Percentiles rank a stretch among this genome's conserved stretches.
phyloP scores from a whole-genome alignment of 2,329 filamentous ascomycete species.

The Chlorencoelia australis region DNA sequence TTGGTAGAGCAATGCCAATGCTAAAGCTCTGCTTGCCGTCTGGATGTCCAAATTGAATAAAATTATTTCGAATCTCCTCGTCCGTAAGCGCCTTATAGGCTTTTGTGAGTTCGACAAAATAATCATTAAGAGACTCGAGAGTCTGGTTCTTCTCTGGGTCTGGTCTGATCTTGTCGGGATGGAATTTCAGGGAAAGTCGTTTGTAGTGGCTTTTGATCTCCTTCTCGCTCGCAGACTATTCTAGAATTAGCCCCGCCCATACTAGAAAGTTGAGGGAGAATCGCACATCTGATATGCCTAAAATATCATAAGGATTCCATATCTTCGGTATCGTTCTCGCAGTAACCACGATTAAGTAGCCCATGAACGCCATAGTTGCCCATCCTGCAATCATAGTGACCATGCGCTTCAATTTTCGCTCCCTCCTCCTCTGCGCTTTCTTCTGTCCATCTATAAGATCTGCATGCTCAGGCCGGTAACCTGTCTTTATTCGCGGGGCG shows the following conservation, averaged over 20 bases:
- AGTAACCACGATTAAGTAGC: constrained; percentile 79
- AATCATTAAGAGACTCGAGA: constrained; percentile 68
- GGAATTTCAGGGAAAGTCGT: constrained; percentile 71
- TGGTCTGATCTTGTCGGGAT: constrained; percentile 86
- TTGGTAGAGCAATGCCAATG: constrained; percentile 91
- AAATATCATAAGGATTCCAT: constrained; percentile 95
- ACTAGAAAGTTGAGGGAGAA: neutral
- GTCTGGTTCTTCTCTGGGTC: constrained; percentile 86
- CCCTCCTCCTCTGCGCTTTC: constrained; percentile 78
- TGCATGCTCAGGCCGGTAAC: constrained; percentile 72
- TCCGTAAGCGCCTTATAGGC: constrained; percentile 97
- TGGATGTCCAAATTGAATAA: constrained; percentile 87
- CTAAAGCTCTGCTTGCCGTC: constrained; percentile 98
- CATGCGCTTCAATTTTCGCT: constrained; percentile 78
- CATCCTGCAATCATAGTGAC: constrained; percentile 69
- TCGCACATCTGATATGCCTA: constrained; percentile 71
- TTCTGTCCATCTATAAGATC: constrained; percentile 76
- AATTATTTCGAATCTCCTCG: constrained; percentile 95
- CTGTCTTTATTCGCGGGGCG: constrained; percentile 71
- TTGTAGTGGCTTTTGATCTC: constrained; percentile 89
- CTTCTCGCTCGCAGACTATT: constrained; percentile 71
- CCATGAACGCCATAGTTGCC: constrained; percentile 78
- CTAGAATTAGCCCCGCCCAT: constrained; percentile 14
- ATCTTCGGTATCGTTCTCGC: constrained; percentile 62
- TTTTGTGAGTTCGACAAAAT: constrained; percentile 92